phyloP scores from a whole-genome alignment of 164 flowering plant species.

The Berberis vulgaris region DNA sequence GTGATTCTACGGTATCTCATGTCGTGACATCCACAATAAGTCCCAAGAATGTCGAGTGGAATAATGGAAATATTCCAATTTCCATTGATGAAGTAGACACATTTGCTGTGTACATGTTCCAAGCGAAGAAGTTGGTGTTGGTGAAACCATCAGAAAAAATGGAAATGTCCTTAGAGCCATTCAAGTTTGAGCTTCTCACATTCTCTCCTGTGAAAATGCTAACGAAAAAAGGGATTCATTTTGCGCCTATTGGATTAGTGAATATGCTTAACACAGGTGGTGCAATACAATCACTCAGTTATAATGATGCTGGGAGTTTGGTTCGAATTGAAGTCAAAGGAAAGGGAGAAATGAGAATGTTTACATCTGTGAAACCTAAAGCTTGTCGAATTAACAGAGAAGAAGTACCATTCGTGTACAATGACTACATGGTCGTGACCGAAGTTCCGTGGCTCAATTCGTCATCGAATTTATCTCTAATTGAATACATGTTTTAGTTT shows the following conservation, averaged over 20 bases:
- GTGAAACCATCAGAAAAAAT: not conserved
- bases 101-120: constrained; percentile 52
- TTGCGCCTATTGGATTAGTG: not conserved
- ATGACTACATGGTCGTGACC: not conserved
- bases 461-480: not conserved
- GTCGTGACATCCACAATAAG: not conserved
- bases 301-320: not conserved
- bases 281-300: not conserved
- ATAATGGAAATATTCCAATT: constrained; percentile 29
- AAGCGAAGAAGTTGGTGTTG: constrained; percentile 23
- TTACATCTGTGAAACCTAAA: not conserved
- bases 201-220: not conserved
- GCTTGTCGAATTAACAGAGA: not conserved
- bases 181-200: not conserved
- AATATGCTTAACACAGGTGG: constrained; percentile 1
- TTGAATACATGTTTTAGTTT: not conserved
- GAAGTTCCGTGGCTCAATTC: not conserved
- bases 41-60: not conserved
- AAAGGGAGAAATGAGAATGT: not conserved
- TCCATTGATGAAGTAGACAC: constrained; percentile 31
- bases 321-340: not conserved
- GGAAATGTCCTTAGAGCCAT: not conserved
- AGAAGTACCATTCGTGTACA: not conserved
- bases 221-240: not conserved
- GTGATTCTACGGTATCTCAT: not conserved